Conservation (phyloP, 2,329 filamentous ascomycete species). For the Sporothrix variecibatus region DNA sequence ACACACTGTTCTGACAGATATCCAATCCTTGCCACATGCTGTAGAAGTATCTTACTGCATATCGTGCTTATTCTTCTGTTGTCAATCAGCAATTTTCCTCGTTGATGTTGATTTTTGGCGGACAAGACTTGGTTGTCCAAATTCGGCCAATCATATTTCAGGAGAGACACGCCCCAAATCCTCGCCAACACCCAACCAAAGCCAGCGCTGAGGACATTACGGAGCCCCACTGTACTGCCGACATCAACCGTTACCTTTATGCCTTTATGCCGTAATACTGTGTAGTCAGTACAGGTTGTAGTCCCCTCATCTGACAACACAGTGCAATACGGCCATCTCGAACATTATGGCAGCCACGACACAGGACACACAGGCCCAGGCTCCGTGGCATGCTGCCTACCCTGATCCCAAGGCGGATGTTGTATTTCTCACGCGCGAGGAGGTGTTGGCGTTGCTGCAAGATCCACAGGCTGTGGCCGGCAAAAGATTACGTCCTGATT, state of each 20-base stretch:
- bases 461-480: neutral
- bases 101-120: too few species aligned
- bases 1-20: too few species aligned
- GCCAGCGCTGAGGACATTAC: neutral
- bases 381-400: slow-evolving; percentile 24
- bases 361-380: neutral
- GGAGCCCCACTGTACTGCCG: neutral
- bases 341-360: neutral
- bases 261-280: neutral
- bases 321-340: neutral
- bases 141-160: neutral
- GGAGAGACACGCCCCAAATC: neutral
- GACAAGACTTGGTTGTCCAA: too few species aligned
- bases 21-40: too few species aligned
- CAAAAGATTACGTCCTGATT: slow-evolving; percentile 41
- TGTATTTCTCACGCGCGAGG: neutral
- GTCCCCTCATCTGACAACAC: neutral
- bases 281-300: neutral
- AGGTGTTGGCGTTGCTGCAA: neutral
- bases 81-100: too few species aligned
- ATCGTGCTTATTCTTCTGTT: too few species aligned
- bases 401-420: slow-evolving; percentile 16
- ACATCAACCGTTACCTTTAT: neutral
- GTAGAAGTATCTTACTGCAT: too few species aligned
- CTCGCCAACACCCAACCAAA: neutral